Evolutionary conservation across 495 filamentous ascomycete species (phyloP).

Genomic region (Pseudoneurospora amorphoporcata): DNA sequence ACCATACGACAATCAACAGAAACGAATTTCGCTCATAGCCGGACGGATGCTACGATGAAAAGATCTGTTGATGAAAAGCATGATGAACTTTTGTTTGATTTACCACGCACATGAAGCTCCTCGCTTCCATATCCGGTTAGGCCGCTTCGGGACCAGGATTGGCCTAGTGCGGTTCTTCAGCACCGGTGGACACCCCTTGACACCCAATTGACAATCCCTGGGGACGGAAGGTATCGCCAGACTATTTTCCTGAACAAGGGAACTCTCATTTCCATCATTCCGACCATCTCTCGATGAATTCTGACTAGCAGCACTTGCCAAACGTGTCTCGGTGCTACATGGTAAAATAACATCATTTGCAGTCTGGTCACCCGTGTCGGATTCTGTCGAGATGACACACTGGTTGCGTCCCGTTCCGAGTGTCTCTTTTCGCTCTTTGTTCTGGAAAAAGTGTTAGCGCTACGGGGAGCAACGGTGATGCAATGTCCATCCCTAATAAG

Average conservation of each 20-base stretch:
- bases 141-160: no score
- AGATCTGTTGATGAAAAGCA: no score
- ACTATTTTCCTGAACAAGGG: background rate
- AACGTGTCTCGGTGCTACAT: background rate
- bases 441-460: background rate
- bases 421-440: background rate
- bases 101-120: no score
- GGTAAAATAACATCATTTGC: background rate
- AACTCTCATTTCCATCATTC: background rate
- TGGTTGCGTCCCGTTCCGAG: background rate
- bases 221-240: background rate
- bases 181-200: background rate
- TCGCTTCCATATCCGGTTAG: no score
- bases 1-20: background rate
- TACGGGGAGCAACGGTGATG: background rate
- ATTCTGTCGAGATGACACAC: background rate
- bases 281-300: background rate
- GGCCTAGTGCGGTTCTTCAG: no score
- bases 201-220: background rate
- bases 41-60: no score
- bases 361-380: background rate
- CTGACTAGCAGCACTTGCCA: background rate
- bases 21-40: background rate
- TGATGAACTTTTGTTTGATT: no score
- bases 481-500: background rate